Percentiles rank a stretch among this genome's conserved stretches.
phyloP scores from a whole-genome alignment of 345 rosid genomes.

The Rhodamnia rubescens region DNA sequence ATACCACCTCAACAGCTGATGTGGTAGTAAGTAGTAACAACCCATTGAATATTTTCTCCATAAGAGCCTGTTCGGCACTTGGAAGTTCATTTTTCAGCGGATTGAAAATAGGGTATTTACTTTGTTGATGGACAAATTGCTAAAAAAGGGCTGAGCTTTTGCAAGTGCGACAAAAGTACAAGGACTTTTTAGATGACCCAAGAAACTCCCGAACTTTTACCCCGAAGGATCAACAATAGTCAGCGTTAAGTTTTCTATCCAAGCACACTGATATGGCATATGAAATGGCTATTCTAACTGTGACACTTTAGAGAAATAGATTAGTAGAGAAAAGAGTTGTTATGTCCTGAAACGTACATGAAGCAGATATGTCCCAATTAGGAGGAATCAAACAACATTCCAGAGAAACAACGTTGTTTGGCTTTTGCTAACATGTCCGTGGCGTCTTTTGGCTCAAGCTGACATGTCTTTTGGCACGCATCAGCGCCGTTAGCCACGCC shows the following conservation, averaged over 20 bases:
- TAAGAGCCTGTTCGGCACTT: not conserved
- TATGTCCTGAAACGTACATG: not conserved
- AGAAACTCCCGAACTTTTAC: not conserved
- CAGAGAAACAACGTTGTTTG: accelerated
- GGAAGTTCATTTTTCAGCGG: not conserved
- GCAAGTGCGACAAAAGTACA: too few species aligned
- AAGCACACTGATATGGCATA: not conserved
- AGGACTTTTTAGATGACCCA: not conserved
- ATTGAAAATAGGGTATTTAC: not conserved
- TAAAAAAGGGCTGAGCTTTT: not conserved
- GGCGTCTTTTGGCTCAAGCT: not conserved
- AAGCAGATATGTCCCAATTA: not conserved
- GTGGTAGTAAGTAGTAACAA: too few species aligned
- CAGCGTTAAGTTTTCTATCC: not conserved
- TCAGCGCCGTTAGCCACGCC: not conserved
- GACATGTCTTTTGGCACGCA: not conserved
- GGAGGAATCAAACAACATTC: not conserved
- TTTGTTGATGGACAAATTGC: not conserved
- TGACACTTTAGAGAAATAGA: not conserved
- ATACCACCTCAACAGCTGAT: too few species aligned
- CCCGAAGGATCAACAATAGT: not conserved
- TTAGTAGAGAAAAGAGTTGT: not conserved
- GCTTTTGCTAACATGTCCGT: not conserved
- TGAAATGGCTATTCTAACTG: not conserved
- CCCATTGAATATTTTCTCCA: not conserved